Evolutionary conservation across 495 filamentous ascomycete species (phyloP), one percentile per base, ranked within the genome.

Genomic region (Neurospora cerealis): DNA sequence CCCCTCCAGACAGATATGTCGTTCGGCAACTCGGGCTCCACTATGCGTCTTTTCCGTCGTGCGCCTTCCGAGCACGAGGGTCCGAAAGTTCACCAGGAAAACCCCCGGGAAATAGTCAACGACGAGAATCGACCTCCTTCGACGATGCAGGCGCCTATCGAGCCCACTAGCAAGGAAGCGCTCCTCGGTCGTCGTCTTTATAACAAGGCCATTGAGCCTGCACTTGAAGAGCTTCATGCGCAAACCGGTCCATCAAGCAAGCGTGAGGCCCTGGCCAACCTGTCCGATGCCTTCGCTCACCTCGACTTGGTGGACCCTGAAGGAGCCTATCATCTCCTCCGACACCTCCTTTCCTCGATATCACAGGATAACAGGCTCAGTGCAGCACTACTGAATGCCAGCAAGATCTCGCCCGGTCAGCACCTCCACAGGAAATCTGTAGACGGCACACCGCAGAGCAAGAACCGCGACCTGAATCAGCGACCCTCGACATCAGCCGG

Each of bases 241-340:
- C 92, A 94, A 32, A 96, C 93, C 3, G 91, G 88, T 4, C 89
- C 88, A 46, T 88, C 90, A 69, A 83, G 86, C 19, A 95, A 95
- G 79, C 88, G 93, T 41, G 93, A 97, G 76, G 93, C 93, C 2
- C 88, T 97, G 5, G 91, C 91, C 10, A 87, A 88, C 41, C 85
- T 98, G 17, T 93, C 92, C 1, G 91, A 95, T 76, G 95, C 95
- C 3, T 96, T 93, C 86, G 92, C 90, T 10, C 86, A 89, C 10
- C 87, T 99, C 41, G 93, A 98, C 83, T 89, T 91, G 70, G 87
- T 94, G 28, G 95, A 99, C 76, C 95, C 96, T 0, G 96, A 98
- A 81, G 95, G 94, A 36, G 89, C 94, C 37, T 96, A 94, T 77
- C 90, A 95, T 69, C 87, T 99, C 15, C 82, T 99, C 69, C 89